Conservation (phyloP, 2,329 filamentous ascomycete genomes). For the Chaetomiaceae sp. region DNA sequence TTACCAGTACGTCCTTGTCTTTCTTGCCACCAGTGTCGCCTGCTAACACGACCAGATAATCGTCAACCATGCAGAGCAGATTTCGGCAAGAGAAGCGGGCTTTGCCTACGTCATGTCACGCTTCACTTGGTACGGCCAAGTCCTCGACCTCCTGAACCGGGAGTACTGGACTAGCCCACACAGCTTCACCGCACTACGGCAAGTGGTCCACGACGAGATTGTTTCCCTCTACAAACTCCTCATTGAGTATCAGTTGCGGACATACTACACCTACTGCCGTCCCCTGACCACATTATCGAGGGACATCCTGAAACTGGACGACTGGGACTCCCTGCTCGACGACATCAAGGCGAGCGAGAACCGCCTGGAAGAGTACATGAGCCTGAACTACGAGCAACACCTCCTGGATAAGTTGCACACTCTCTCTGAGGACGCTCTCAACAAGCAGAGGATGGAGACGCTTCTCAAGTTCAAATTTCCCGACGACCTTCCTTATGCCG, state of each 20-base stretch:
- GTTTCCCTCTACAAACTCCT: slow-evolving; percentile 18
- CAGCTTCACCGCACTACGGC: slow-evolving; percentile 11
- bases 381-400: slow-evolving; percentile 19
- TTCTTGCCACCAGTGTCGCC: too few species aligned
- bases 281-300: slow-evolving; percentile 12
- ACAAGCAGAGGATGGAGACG: slow-evolving; percentile 17
- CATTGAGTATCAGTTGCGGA: slow-evolving; percentile 21
- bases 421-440: slow-evolving; percentile 17
- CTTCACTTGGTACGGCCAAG: slow-evolving; percentile 19
- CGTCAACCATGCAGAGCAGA: slow-evolving; percentile 21
- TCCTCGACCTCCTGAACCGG: slow-evolving; percentile 19
- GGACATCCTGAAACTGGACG: slow-evolving; percentile 19
- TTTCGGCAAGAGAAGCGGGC: slow-evolving; percentile 14
- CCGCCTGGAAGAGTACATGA: slow-evolving; percentile 18
- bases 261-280: slow-evolving; percentile 21
- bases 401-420: slow-evolving; percentile 20
- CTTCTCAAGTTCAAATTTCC: slow-evolving; percentile 22
- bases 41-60: slow-evolving; percentile 10
- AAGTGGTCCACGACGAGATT: slow-evolving; percentile 14
- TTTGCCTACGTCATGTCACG: slow-evolving; percentile 23
- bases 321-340: slow-evolving; percentile 17
- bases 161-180: slow-evolving; percentile 21
- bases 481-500: slow-evolving; percentile 19
- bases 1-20: slow-evolving; percentile 11
- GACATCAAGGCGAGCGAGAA: slow-evolving; percentile 16